Conservation (phyloP, 129 eudicot genomes). For the Escallonia herrerae region DNA sequence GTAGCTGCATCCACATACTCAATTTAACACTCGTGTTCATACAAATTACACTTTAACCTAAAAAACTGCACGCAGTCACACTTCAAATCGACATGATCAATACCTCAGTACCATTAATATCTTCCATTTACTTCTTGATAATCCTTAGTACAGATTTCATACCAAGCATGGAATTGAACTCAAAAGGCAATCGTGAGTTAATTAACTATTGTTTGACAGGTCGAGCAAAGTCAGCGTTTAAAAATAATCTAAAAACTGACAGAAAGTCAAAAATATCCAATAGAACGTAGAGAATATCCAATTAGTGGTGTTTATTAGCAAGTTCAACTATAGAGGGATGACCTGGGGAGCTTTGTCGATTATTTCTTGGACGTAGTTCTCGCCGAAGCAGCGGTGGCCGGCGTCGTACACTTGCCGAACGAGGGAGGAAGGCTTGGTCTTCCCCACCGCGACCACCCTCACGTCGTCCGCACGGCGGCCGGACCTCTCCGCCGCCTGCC, state of each 20-base stretch:
- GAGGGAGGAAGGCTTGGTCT: slow-evolving; percentile 74
- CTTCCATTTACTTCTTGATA: too few species aligned
- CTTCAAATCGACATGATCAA: neutral
- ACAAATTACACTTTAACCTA: neutral
- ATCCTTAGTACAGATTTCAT: too few species aligned
- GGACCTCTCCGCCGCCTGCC: slow-evolving; percentile 74
- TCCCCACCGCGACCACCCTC: slow-evolving; percentile 80
- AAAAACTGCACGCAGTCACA: neutral
- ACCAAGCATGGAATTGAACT: too few species aligned
- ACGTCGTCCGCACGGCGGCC: slow-evolving; percentile 60
- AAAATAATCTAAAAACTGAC: too few species aligned
- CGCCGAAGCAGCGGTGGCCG: slow-evolving; percentile 92
- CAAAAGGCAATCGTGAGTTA: too few species aligned
- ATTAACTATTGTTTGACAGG: too few species aligned
- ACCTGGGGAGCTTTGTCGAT: slow-evolving; percentile 93
- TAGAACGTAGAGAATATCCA: too few species aligned
- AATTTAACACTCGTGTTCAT: neutral
- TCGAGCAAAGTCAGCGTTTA: too few species aligned
- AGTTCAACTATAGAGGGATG: neutral
- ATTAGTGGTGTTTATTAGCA: too few species aligned
- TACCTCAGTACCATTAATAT: too few species aligned
- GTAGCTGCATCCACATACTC: slow-evolving; percentile 51
- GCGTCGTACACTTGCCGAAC: slow-evolving; percentile 73
- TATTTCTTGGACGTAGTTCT: slow-evolving; percentile 82
- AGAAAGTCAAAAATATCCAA: too few species aligned